Conservation (phyloP, 2,329 filamentous ascomycete genomes). For the Cladosporium sp. region DNA sequence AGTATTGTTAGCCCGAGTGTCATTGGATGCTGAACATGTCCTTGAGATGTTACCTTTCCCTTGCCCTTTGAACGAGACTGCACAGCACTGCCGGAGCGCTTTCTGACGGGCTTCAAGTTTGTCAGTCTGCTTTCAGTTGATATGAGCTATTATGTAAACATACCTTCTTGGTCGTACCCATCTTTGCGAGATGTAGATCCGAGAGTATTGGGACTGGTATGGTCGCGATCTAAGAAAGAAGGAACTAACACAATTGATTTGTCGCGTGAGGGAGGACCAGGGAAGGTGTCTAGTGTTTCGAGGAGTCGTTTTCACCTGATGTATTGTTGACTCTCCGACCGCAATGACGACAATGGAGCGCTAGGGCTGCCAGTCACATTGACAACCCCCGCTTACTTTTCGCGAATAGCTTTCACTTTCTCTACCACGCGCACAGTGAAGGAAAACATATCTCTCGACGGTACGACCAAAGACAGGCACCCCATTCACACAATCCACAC, state of each 20-base stretch:
- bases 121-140: not conserved
- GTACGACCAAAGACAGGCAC: not conserved
- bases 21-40: not conserved
- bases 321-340: not conserved
- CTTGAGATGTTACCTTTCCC: not conserved
- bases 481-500: not conserved
- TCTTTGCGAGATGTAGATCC: not conserved
- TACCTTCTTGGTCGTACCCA: not conserved
- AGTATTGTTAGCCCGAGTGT: not conserved
- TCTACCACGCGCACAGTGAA: not conserved
- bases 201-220: not conserved
- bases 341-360: not conserved
- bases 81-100: not conserved
- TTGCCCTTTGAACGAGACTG: not conserved
- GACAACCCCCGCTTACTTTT: not conserved
- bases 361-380: not conserved
- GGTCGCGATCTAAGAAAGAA: not conserved
- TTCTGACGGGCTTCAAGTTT: not conserved
- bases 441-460: not conserved
- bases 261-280: not conserved
- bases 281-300: not conserved
- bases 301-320: not conserved
- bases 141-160: not conserved
- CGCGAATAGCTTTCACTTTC: not conserved
- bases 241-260: not conserved